Base-by-base conservation (phyloP, 2,329 filamentous ascomycete genomes). In the Neofusicoccum umdonicola region DNA sequence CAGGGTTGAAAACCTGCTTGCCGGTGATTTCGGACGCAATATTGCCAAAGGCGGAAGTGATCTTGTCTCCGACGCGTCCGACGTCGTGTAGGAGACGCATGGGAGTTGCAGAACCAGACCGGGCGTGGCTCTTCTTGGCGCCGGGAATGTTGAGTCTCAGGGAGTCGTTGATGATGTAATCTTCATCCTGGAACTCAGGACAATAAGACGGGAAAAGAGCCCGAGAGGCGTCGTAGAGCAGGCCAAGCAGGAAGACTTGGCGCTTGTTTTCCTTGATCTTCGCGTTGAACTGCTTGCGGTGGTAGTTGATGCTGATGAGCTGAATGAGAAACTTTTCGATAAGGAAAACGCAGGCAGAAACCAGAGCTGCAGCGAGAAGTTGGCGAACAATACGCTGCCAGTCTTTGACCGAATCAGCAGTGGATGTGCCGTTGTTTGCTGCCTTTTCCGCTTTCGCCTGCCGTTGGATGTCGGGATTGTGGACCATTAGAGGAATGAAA, bases 1-100 rank as follows among this genome's bases (percentile, higher is more conserved):
- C 94, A 13, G 92, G 90, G 77, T 97, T 97, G 81, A 98, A 96
- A 22, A 97, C 90, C 72, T 97, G 88, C 80, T 96, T 96, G 69
- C 95, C 95, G 0, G 95, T 97, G 66, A 99, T 93, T 72, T 98
- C 95, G 2, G 92, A 91, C 1, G 95, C 94, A 58, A 98, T 87
- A 71, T 96, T 95, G 27, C 95, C 95, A 76, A 98, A 96, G 0
- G 90, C 91, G 1, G 92, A 93, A 0, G 93, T 97, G 67, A 98
- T 88, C 79, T 97, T 97, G 82, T 96, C 94, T 71, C 94, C 94
- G 63, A 97, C 83, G 22, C 93, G 88, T 45, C 91, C 90, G 58
- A 84, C 78, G 65, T 84, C 81, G 64, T 88, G 85, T 57, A 98
- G 88, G 15, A 97, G 78, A 67, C 87, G 88, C 84, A 96, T 88